Base-by-base conservation (phyloP, 2,329 filamentous ascomycete species). In the Parastagonospora nodorum region DNA sequence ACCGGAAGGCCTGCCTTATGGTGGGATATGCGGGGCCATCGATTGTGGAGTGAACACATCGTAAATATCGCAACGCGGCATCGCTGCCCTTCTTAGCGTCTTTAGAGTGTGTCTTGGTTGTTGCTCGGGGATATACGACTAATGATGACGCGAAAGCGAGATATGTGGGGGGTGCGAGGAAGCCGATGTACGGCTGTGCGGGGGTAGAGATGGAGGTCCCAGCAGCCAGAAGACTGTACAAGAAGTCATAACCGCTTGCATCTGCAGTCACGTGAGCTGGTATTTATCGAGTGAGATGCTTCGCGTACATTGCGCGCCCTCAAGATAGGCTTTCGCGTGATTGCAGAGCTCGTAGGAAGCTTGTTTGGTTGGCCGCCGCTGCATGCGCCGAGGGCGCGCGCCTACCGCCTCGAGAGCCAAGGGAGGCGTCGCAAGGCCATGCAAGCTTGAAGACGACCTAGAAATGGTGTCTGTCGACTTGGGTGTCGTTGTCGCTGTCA, bases 71-170 rank as follows among this genome's bases (percentile, higher is more conserved):
- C 28, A 93, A 75, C 1, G 92, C 85, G 32, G 85, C 79, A 45
- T 86, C 82, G 2, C 90, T 80, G 8, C 89, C 83, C 42, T 86
- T 80, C 45, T 81, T 74, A 46, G 84, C 82, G 15, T 88, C 85
- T 10, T 76, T 65, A 8, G 84, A 83, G 27, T 82, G 80, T 3
- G 88, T 82, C 42, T 89, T 85, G 2, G 87, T 94, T 1, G 92
- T 97, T 57, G 89, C 84, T 19, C 79, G 76, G 0, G 93, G 93
- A 65, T 96, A 91, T 11, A 94, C 83, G n/a, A 87, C 74, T n/a
- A 97, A 78, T 1, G 90, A 94, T 37, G 82, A 85, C n/a, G 92
- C 82, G 8, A 97, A 78, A 7, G 89, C 87, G 19, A 97, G 78
- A 58, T 93, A 87, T 49, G 84, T 83, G 0, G 88, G 81, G 2